Base-by-base conservation (phyloP, 768 basidiomycete species). In the Dioszegia aurantiaca region DNA sequence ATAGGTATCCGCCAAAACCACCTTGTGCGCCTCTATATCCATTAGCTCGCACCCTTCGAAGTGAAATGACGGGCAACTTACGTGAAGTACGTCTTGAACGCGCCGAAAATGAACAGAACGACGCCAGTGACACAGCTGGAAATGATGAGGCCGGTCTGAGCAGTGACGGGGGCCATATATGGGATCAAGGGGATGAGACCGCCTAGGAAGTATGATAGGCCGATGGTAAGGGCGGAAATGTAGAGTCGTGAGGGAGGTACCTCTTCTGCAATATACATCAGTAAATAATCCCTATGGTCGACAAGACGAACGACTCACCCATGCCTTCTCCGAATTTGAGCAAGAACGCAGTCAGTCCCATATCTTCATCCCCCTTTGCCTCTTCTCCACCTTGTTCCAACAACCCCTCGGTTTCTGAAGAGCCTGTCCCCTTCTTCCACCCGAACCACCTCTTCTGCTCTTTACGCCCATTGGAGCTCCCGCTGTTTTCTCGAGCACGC, bases 251-350 rank as follows among this genome's bases (percentile, higher is more conserved):
- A 81, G 17, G 84, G 84, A 0, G 93, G 89, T 33, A 95, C 83
- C 77, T 98, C 94, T 82, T 95, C 93, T 87, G 17, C 33, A 10
- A 16, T 31, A 31, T 24, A 19, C 23, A 37, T 33, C 30, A 28
- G 8, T 17, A 37, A 40, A 23, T 16, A 9, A 10, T 36, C 33
- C 14, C 28, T 4, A 24, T 28, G 44, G 19, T 26, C 12, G 46
- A 47, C n/a, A 52, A 41, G 28, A 8, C 10, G n/a, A 3, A 30
- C 4, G 0, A 80, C 86, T 61, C 70, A 89, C 88, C 88, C 51
- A 95, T 72, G 17, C 92, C 90, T 74, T 89, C 87, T n/a, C 93
- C 93, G 65, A 97, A 97, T 78, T 90, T 95, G 66, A 98, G 83
- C 67, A 99, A 78, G 79, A 99, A 99, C 2, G 91, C 85, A 0